phyloP scores from a whole-genome alignment of 2,329 filamentous ascomycete genomes.

The Chrysosporium queenslandicum region DNA sequence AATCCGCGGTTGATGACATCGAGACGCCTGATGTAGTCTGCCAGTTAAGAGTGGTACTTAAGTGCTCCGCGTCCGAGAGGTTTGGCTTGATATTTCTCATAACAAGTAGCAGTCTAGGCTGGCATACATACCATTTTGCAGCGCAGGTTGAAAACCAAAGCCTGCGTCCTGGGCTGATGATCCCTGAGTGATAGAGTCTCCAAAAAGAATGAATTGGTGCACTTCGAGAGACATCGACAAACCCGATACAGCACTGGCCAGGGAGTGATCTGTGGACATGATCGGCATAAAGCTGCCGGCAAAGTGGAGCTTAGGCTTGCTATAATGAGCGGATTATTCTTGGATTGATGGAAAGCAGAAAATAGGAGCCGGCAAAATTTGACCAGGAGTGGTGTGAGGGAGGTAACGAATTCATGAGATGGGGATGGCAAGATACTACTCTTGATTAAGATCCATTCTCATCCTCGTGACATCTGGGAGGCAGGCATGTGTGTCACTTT shows the following conservation, averaged over 20 bases:
- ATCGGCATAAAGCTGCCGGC: neutral
- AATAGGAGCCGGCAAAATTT: no score
- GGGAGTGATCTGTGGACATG: neutral
- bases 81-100: neutral
- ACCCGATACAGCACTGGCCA: neutral
- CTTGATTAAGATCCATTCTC: no score
- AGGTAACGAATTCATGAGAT: no score
- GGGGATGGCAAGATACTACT: no score
- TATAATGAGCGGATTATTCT: no score
- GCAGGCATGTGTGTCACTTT: no score
- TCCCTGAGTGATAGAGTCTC: conserved; percentile 76
- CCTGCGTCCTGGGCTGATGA: conserved; percentile 52
- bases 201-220: conserved; percentile 72
- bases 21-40: conserved; percentile 64
- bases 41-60: neutral
- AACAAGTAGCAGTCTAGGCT: neutral
- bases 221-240: conserved; percentile 31
- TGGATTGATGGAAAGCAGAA: no score
- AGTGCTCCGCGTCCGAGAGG: neutral
- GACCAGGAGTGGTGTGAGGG: no score
- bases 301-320: neutral
- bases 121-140: conserved; percentile 58
- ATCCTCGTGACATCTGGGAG: no score
- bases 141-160: conserved; percentile 62
- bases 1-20: conserved; percentile 86